phyloP scores from a whole-genome alignment of 208 protist genomes.

The Crithidia acanthocephali region DNA sequence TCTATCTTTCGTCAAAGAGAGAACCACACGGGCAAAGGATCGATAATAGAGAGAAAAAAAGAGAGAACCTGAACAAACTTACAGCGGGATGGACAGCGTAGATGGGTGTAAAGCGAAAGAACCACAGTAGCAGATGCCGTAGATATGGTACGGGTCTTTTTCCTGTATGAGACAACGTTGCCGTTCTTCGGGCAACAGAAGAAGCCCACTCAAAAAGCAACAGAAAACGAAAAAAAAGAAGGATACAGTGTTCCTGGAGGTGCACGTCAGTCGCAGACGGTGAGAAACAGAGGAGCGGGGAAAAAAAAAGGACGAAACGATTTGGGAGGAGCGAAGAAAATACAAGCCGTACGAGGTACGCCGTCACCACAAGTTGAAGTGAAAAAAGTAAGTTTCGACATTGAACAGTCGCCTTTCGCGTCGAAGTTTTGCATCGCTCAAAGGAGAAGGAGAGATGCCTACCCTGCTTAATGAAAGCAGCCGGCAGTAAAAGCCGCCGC shows the following conservation, averaged over 20 bases:
- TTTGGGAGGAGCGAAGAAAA: too few species aligned
- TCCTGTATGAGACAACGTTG: too few species aligned
- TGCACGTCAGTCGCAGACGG: not conserved
- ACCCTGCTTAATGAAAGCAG: too few species aligned
- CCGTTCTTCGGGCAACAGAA: too few species aligned
- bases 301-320: not conserved
- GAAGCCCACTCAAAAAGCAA: too few species aligned
- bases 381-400: not conserved
- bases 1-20: not conserved
- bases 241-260: too few species aligned
- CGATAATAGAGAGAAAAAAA: not conserved
- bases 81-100: too few species aligned
- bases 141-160: too few species aligned
- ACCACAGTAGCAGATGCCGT: too few species aligned
- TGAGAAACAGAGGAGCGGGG: not conserved
- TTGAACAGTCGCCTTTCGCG: not conserved
- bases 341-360: too few species aligned
- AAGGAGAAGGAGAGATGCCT: not conserved
- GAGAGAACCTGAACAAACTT: too few species aligned
- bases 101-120: not conserved
- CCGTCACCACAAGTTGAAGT: not conserved
- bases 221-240: conserved; percentile 7
- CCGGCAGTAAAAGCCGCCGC: too few species aligned
- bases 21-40: not conserved
- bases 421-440: not conserved